Conservation (phyloP, 2,329 filamentous ascomycete genomes). For the Sarocladium brachiariae region DNA sequence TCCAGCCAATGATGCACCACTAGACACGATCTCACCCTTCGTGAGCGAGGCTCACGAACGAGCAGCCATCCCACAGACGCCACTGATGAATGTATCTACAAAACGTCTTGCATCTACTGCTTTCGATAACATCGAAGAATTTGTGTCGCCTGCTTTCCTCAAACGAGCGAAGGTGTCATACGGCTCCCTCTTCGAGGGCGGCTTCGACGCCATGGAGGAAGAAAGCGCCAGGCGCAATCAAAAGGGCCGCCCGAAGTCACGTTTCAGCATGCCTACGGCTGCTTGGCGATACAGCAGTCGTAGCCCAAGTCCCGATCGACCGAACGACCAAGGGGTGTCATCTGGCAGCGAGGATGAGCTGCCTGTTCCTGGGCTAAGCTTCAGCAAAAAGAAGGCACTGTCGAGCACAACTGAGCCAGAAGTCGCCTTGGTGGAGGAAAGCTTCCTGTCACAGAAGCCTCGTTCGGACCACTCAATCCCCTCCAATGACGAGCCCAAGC, state of each 20-base stretch:
- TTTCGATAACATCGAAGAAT: conserved; percentile 41
- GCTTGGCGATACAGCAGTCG: conserved; percentile 70
- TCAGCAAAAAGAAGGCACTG: neutral
- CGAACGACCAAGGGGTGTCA: conserved; percentile 17
- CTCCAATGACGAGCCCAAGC: too few relatives aligned
- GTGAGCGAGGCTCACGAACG: neutral
- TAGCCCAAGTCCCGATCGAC: conserved; percentile 61
- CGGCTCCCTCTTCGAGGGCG: conserved; percentile 57
- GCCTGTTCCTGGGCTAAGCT: neutral
- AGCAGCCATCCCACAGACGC: neutral
- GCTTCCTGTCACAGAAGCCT: neutral
- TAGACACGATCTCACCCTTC: neutral
- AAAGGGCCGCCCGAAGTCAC: conserved; percentile 54
- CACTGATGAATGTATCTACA: conserved; percentile 15
- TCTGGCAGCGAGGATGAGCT: conserved; percentile 11
- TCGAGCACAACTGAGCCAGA: neutral
- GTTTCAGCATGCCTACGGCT: conserved; percentile 58
- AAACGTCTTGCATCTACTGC: conserved; percentile 29
- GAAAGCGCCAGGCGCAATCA: conserved; percentile 16
- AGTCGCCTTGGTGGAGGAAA: conserved; percentile 10
- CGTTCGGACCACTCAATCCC: neutral
- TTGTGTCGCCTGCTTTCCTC: conserved; percentile 72
- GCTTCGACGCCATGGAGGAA: conserved; percentile 61
- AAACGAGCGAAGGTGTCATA: conserved; percentile 65
- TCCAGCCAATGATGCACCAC: conserved; percentile 12